phyloP scores from a whole-genome alignment of 2,329 filamentous ascomycete genomes.

The Alternaria ethzedia region DNA sequence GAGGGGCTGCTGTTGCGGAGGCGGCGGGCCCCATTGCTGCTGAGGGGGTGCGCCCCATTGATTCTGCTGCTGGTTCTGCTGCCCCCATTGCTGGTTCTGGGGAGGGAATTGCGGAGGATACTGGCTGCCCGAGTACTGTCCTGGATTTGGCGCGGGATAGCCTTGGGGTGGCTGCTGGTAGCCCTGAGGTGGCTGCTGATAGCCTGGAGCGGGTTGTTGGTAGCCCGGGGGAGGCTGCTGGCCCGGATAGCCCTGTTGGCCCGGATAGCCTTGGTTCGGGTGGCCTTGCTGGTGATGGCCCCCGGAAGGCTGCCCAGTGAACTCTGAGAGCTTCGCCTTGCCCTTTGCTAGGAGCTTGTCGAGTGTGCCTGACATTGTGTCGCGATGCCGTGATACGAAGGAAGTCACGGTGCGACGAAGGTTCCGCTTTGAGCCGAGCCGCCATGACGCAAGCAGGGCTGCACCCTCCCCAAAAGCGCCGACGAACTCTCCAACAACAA shows the following conservation, averaged over 20 bases:
- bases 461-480: not conserved
- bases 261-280: slow-evolving; percentile 24
- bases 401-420: slow-evolving; percentile 1
- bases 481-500: not conserved
- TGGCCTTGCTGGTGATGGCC: slow-evolving; percentile 32
- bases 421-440: slow-evolving; percentile 10
- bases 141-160: slow-evolving; percentile 12
- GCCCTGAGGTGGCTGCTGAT: slow-evolving; percentile 28
- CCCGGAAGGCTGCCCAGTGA: slow-evolving; percentile 26
- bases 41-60: slow-evolving; percentile 22
- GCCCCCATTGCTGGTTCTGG: slow-evolving; percentile 22
- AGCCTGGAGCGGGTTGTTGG: slow-evolving; percentile 11
- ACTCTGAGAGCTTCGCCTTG: slow-evolving; percentile 47
- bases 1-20: slow-evolving; percentile 32
- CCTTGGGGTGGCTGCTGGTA: slow-evolving; percentile 13
- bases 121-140: slow-evolving; percentile 25
- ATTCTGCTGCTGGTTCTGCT: slow-evolving; percentile 11
- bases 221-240: slow-evolving; percentile 15
- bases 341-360: slow-evolving; percentile 47
- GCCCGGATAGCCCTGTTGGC: slow-evolving; percentile 19
- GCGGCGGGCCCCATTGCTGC: slow-evolving; percentile 30
- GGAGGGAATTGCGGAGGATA: slow-evolving; percentile 31
- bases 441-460: slow-evolving; percentile 16
- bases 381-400: slow-evolving; percentile 2
- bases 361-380: slow-evolving; percentile 35